Evolutionary conservation across 2,329 filamentous ascomycete species (phyloP), one percentile per base, ranked within the genome.

Genomic region (Trichoderma aggressivum): DNA sequence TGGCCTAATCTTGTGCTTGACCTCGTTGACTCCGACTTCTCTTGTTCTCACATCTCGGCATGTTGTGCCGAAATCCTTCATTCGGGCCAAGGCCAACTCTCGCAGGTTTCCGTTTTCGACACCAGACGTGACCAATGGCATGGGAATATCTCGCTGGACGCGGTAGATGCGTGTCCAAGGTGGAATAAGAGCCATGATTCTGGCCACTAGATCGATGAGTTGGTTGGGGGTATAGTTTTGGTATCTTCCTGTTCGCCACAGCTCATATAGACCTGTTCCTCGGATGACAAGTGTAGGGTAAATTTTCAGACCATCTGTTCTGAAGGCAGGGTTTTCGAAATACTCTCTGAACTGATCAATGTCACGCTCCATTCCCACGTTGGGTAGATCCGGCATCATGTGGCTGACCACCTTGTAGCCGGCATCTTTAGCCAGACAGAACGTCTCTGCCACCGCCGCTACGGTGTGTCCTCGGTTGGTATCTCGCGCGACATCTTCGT

Each of bases 191-290:
- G 96, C 96, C 73, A 99, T 84, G 66, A 99, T 99, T n/a, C 96
- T 90, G 4, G 96, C 97, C 0, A 99, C 94, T 18, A 99, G 89
- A 79, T 99, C 96, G 73, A 99, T 94, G 39, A 99, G 87, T 0
- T 93, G 95, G 80, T 99, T 99, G 5, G 96, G 97, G 0, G 96
- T 99, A 82, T 99, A 99, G 81, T 99, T 99, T 82, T 98, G 96
- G 83, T 98, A 99, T 67, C 96, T 87, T 0, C 96, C 96, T 3
- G 96, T 99, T 68, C 97, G 89, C 96, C 97, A 99, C 24, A 99
- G 85, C 82, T 99, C 96, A 83, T 99, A 99, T 5, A 99, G 85
- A 12, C 96, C 96, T 0, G 96, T 99, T 1, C 96, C 96, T 74
- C 96, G 91, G 76, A 99, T 99, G 71, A 99, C 96, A 7, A 99